Base-by-base conservation (phyloP, 441 rosid species). In the Biscutella laevigata region DNA sequence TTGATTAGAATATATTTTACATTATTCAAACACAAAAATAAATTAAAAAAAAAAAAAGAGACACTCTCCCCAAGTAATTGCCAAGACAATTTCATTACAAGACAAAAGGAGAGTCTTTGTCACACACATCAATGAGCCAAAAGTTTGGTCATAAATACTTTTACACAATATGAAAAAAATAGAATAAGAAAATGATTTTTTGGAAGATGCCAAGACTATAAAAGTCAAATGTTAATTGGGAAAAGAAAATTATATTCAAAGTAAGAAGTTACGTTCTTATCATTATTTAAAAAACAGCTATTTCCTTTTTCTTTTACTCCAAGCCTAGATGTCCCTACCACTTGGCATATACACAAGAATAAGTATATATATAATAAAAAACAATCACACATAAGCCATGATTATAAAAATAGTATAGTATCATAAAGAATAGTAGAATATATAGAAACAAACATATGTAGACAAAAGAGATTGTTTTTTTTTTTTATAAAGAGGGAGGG, bases 41-140 rank as follows among this genome's bases (percentile, higher is more conserved):
- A 47, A 15, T 33, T 17, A 25, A 40, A 51, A 16, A 19, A 33
- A n/a, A n/a, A n/a, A n/a, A n/a, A n/a, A n/a, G 5, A 17, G 36
- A 58, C 59, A 51, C 64, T 2, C 6, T 29, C 36, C 44, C 70
- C 41, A 11, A 65, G 64, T 43, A 50, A 65, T 57, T 57, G 59
- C 54, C 59, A 58, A 65, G 59, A 58, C 70, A 58, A 13, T 19
- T 43, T 21, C 64, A 50, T 51, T 58, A 65, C 49, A 65, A 42
- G 55, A 66, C 70, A 58, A 66, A 66, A 1, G 28, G n/a, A 57
- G 55, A 51, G 59, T 66, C 64, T 26, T 49, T 45, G 46, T 64
- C 59, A 57, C 17, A 7, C 34, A 64, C 45, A 57, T 57, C 53
- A 57, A 57, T 50, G 15, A 49, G 40, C 63, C 59, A 57, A 42